Evolutionary conservation across 2,329 filamentous ascomycete species (phyloP).

Genomic region (Ascochyta koolunga): DNA sequence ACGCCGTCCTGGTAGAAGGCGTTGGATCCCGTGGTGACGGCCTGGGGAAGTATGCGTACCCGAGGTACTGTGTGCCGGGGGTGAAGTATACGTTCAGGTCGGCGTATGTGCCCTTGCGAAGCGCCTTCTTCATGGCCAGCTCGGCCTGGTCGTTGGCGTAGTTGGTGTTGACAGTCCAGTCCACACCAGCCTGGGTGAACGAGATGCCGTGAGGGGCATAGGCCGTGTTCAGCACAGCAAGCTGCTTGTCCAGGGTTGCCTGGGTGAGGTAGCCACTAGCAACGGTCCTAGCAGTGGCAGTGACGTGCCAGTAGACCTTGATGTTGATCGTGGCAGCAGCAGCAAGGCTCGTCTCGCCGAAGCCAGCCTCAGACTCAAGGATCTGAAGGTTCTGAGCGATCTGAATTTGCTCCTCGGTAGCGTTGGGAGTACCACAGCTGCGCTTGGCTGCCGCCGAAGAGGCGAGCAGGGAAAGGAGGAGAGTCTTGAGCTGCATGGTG

Average conservation of each 20-base stretch:
- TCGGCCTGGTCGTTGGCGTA: slow-evolving; percentile 18
- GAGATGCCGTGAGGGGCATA: slow-evolving; percentile 23
- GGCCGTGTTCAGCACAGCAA: slow-evolving; percentile 17
- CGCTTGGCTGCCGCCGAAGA: slow-evolving; percentile 15
- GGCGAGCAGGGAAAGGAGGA: slow-evolving; percentile 16
- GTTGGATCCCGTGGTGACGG: slow-evolving; percentile 15
- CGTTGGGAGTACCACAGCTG: slow-evolving; percentile 24
- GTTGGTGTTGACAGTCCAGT: slow-evolving; percentile 19
- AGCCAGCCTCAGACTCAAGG: slow-evolving; percentile 16
- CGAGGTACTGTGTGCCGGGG: slow-evolving; percentile 9
- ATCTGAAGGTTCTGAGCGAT: slow-evolving; percentile 20
- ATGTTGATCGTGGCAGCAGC: slow-evolving; percentile 31
- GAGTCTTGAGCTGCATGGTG: slow-evolving; percentile 19
- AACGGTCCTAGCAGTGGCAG: slow-evolving; percentile 28
- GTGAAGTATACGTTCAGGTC: slow-evolving; percentile 38
- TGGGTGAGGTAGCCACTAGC: slow-evolving; percentile 18
- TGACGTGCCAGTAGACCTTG: slow-evolving; percentile 45
- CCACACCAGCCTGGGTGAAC: slow-evolving; percentile 19
- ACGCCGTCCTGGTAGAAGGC: slow-evolving; percentile 32
- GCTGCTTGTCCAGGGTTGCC: slow-evolving; percentile 13
- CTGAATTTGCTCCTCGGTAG: slow-evolving; percentile 19
- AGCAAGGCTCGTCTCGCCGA: slow-evolving; percentile 14
- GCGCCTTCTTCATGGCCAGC: slow-evolving; percentile 17
- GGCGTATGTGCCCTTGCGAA: slow-evolving; percentile 31
- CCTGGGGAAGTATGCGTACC: slow-evolving; percentile 23